Evolutionary conservation across 78 protist species (phyloP).

Genomic region (Blattamonas nauphoetae): DNA sequence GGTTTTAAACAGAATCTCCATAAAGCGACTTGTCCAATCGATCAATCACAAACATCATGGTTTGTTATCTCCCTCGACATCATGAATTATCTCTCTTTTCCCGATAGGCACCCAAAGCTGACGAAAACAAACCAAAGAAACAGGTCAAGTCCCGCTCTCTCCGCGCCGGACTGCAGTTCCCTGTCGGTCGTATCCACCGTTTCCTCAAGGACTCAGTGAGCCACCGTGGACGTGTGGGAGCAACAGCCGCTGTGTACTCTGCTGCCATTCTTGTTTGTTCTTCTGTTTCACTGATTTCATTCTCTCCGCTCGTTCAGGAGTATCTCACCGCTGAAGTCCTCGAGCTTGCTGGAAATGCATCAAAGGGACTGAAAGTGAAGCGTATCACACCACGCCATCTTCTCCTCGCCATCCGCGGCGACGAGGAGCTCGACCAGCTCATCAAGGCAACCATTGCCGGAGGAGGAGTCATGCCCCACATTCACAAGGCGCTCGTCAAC

Average conservation of each 20-base stretch:
- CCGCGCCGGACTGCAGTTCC: background rate
- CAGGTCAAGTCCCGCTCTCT: background rate
- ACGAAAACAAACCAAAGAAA: too few species aligned
- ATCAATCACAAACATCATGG: too few species aligned
- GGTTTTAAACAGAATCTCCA: too few species aligned
- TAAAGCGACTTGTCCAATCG: too few species aligned
- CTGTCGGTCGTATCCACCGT: background rate
- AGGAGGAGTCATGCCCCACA: too few species aligned
- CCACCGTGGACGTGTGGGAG: too few species aligned
- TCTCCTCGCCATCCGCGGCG: conserved; percentile 84
- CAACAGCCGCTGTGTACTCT: background rate
- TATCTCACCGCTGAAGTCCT: conserved; percentile 64
- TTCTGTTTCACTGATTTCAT: background rate
- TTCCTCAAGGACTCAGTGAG: too few species aligned
- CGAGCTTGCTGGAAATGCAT: conserved; percentile 83
- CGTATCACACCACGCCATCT: conserved; percentile 92
- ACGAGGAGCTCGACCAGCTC: conserved; percentile 80
- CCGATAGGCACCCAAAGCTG: too few species aligned
- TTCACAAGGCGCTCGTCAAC: too few species aligned
- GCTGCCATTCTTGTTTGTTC: background rate
- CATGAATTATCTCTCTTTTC: too few species aligned
- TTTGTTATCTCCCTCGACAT: too few species aligned
- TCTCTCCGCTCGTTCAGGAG: conserved; percentile 35
- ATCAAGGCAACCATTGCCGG: conserved; percentile 80
- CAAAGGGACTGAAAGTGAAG: conserved; percentile 68